Conservation (phyloP, 306 rosid species). For the Alnus glutinosa region DNA sequence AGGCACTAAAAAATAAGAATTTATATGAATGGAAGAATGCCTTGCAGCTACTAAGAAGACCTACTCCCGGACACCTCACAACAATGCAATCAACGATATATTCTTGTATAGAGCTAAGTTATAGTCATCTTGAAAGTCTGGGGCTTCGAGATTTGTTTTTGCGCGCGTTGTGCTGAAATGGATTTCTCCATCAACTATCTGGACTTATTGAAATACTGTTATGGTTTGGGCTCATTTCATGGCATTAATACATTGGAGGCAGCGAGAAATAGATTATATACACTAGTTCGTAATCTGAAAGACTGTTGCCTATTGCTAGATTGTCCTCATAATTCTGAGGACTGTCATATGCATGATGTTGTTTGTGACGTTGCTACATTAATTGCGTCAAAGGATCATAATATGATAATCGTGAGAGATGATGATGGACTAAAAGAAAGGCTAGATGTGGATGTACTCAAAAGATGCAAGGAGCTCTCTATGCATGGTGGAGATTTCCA, state of each 20-base stretch:
- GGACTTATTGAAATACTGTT: slow-evolving; percentile 23
- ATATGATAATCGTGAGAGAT: rapidly evolving
- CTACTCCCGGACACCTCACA: too few species aligned
- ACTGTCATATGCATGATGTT: neutral
- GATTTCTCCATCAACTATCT: too few species aligned
- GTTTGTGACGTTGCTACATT: slow-evolving; percentile 6
- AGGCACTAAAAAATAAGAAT: too few species aligned
- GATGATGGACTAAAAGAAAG: neutral
- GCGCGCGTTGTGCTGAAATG: too few species aligned
- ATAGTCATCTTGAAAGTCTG: too few species aligned
- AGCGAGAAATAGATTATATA: neutral
- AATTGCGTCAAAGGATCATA: slow-evolving; percentile 3
- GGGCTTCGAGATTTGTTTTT: too few species aligned
- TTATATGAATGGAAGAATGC: too few species aligned
- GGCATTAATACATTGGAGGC: neutral
- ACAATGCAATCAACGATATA: too few species aligned
- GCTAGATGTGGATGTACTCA: neutral
- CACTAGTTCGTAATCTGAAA: neutral
- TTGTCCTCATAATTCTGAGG: rapidly evolving
- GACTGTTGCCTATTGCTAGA: neutral
- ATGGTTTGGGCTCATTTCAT: slow-evolving; percentile 21
- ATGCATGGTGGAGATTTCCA: rapidly evolving
- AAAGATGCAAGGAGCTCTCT: neutral
- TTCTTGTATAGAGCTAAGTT: too few species aligned
- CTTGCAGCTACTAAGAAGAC: too few species aligned